Percentiles rank a stretch among this genome's conserved stretches.
Conservation (phyloP, 805 yeast genomes). For the Zygoascus bituminiphila region DNA sequence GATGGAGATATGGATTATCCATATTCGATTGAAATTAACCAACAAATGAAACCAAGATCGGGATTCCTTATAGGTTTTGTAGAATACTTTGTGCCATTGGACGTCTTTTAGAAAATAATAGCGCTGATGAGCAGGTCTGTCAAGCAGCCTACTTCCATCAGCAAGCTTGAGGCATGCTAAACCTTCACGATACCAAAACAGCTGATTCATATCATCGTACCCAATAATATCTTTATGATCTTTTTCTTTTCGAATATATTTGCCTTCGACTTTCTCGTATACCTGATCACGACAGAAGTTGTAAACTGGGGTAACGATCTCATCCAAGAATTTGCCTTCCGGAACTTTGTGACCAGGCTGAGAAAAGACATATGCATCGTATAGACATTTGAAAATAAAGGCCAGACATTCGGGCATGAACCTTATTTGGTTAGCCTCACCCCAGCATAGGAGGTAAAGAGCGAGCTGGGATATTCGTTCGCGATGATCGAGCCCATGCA, state of each 20-base stretch:
- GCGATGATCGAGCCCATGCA: conserved; percentile 29
- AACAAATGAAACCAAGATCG: conserved; percentile 96
- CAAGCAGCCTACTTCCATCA: conserved; percentile 43
- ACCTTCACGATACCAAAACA: conserved; percentile 76
- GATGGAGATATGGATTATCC: conserved; percentile 84
- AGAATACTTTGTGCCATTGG: conserved; percentile 59
- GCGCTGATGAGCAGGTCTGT: conserved; percentile 47
- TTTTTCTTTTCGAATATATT: conserved; percentile 40
- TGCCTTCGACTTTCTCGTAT: conserved; percentile 38
- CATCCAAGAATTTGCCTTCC: conserved; percentile 41
- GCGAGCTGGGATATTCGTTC: conserved; percentile 59
- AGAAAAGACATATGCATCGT: conserved; percentile 44
- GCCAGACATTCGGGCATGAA: conserved; percentile 87
- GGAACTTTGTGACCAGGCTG: conserved; percentile 23
- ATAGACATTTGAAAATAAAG: conserved; percentile 75
- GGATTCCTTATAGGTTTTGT: conserved; percentile 75
- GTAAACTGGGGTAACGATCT: conserved; percentile 68
- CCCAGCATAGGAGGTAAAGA: conserved; percentile 73
- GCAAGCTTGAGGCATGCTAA: conserved; percentile 46
- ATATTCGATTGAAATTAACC: conserved; percentile 94
- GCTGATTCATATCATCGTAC: conserved; percentile 83
- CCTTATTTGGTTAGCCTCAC: conserved; percentile 79
- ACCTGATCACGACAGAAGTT: conserved; percentile 48
- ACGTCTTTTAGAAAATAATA: conserved; percentile 46
- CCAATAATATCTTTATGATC: conserved; percentile 71